These are phyloP conservation scores for Aspergillaceae sp. DNA, from an alignment of 2,329 filamentous ascomycete genomes.

Conservation along the genomic window DNA sequence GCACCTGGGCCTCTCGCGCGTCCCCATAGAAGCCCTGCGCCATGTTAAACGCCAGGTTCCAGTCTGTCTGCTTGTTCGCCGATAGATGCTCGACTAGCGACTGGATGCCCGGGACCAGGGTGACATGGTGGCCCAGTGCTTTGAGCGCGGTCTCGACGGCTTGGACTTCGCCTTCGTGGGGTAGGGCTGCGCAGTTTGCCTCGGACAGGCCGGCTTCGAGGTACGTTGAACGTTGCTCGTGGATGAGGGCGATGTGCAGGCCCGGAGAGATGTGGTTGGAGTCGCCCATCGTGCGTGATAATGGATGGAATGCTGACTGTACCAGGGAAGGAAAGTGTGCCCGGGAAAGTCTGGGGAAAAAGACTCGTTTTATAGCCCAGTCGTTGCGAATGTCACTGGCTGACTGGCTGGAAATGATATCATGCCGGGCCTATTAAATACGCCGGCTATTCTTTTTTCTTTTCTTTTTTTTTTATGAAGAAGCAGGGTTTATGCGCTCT, in stretches of 20 bases:
- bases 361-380: too few species aligned
- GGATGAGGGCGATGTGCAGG: conserved; percentile 7
- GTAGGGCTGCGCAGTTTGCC: conserved; percentile 9
- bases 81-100: conserved; percentile 9
- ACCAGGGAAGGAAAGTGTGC: too few species aligned
- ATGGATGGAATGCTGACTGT: too few species aligned
- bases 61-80: conserved; percentile 9
- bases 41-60: conserved; percentile 21
- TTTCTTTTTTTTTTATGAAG: too few species aligned
- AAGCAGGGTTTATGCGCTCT: too few species aligned
- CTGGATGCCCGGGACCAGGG: conserved; percentile 9
- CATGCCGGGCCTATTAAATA: too few species aligned
- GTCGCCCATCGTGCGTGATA: too few species aligned
- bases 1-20: conserved; percentile 17
- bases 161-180: conserved; percentile 10
- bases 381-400: too few species aligned
- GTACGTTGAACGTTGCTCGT: conserved; percentile 8
- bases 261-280: too few species aligned
- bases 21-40: conserved; percentile 14
- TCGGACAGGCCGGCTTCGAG: conserved; percentile 5
- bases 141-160: conserved; percentile 6
- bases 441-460: too few species aligned
- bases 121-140: conserved; percentile 8
- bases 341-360: too few species aligned
- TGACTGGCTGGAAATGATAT: too few species aligned